Evolutionary conservation across 495 filamentous ascomycete genomes (phyloP).

Genomic region (Aspergillus campestris): DNA sequence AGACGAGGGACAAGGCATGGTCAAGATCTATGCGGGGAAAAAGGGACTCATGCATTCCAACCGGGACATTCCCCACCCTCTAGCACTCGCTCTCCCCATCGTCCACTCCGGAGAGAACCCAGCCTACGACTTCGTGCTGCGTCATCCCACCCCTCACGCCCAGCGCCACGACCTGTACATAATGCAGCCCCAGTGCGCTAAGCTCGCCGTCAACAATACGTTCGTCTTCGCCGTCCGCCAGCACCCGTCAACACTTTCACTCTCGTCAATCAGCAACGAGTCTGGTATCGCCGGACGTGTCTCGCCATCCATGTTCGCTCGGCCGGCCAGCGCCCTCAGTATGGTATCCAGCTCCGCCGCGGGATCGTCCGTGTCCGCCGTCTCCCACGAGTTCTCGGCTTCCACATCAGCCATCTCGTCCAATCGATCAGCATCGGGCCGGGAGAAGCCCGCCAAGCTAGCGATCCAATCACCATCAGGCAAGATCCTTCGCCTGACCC

Average conservation of each 20-base stretch:
- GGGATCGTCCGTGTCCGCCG: conserved; percentile 29
- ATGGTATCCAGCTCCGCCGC: conserved; percentile 51
- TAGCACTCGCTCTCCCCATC: conserved; percentile 87
- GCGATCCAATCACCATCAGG: conserved; percentile 94
- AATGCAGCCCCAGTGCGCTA: conserved; percentile 83
- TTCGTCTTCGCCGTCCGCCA: conserved; percentile 96
- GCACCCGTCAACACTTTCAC: conserved; percentile 60
- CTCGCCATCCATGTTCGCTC: conserved; percentile 61
- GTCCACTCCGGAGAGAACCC: conserved; percentile 87
- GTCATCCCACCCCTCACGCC: conserved; percentile 94
- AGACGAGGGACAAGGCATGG: conserved; percentile 78
- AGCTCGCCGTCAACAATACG: conserved; percentile 86
- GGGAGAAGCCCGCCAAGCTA: conserved; percentile 85
- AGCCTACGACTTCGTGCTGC: conserved; percentile 81
- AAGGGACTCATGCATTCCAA: conserved; percentile 92
- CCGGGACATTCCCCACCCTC: conserved; percentile 84
- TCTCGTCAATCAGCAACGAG: conserved; percentile 44
- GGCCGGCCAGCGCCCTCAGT: conserved; percentile 74
- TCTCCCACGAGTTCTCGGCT: conserved; percentile 38
- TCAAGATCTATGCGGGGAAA: conserved; percentile 92
- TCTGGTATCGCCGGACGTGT: conserved; percentile 30
- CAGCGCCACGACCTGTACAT: conserved; percentile 96
- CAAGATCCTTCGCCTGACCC: conserved; percentile 83
- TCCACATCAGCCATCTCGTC: conserved; percentile 49
- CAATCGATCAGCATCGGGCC: conserved; percentile 35